These are phyloP conservation scores for Ceratocystis ficicola DNA, from an alignment of 2,329 filamentous ascomycete genomes.

Conservation along the genomic window DNA sequence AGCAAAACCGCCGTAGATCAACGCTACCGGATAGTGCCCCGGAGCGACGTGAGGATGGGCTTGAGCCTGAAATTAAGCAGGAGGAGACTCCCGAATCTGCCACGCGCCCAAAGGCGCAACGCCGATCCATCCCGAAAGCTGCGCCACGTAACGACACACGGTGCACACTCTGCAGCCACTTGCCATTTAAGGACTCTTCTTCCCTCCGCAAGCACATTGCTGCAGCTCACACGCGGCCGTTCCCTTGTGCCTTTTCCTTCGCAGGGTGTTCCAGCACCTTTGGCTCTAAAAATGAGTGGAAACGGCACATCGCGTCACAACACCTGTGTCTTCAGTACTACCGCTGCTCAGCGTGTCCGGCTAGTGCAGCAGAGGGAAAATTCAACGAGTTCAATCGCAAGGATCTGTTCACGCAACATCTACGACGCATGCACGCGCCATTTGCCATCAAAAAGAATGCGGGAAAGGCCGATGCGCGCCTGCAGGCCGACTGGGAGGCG, in stretches of 20 bases:
- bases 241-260: slow-evolving; percentile 73
- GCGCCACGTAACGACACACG: slow-evolving; percentile 47
- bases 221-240: slow-evolving; percentile 58
- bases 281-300: slow-evolving; percentile 95
- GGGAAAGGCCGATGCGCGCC: slow-evolving; percentile 45
- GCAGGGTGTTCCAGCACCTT: slow-evolving; percentile 78
- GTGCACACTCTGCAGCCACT: slow-evolving; percentile 49
- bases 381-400: slow-evolving; percentile 79
- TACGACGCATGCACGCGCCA: slow-evolving; percentile 83
- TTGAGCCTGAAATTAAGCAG: slow-evolving; percentile 31
- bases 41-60: slow-evolving; percentile 28
- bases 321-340: slow-evolving; percentile 63
- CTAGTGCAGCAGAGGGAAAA: slow-evolving; percentile 42
- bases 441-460: slow-evolving; percentile 49
- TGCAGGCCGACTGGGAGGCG: slow-evolving; percentile 51
- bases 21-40: slow-evolving; percentile 32
- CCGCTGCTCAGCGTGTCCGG: slow-evolving; percentile 49
- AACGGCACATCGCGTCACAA: slow-evolving; percentile 81
- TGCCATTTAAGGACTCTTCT: slow-evolving; percentile 55
- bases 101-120: slow-evolving; percentile 31
- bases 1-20: slow-evolving; percentile 24
- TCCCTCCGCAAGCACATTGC: slow-evolving; percentile 55
- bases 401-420: slow-evolving; percentile 88
- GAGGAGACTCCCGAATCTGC: slow-evolving; percentile 25
- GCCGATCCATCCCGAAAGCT: slow-evolving; percentile 38